Conservation (phyloP, 495 filamentous ascomycete species). For the Aspergillus homomorphus region DNA sequence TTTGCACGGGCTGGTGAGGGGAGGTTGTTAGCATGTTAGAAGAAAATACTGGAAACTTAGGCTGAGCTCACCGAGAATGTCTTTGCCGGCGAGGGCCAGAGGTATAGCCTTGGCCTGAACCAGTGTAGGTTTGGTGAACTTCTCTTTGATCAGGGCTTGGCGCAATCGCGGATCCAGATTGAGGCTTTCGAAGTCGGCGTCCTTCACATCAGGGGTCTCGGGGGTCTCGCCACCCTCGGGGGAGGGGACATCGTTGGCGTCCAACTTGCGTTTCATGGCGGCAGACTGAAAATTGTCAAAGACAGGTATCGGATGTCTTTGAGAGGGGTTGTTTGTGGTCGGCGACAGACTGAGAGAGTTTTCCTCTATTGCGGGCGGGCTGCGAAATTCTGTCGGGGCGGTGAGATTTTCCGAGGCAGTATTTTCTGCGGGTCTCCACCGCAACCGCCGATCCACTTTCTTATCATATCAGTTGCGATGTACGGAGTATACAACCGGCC, state of each 20-base stretch:
- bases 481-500: too few relatives aligned
- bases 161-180: slow-evolving; percentile 81
- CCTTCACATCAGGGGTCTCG: slow-evolving; percentile 20
- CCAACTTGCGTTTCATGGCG: slow-evolving; percentile 63
- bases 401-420: slow-evolving; percentile 36
- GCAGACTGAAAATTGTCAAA: slow-evolving; percentile 5
- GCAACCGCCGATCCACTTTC: neutral
- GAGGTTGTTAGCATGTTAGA: slow-evolving; percentile 24
- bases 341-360: slow-evolving; percentile 21
- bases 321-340: neutral
- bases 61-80: slow-evolving; percentile 66
- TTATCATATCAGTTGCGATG: neutral
- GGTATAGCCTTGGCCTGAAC: slow-evolving; percentile 89
- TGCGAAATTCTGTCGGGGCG: slow-evolving; percentile 42
- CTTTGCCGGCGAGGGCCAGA: slow-evolving; percentile 81
- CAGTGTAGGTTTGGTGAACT: slow-evolving; percentile 77
- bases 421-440: slow-evolving; percentile 15
- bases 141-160: slow-evolving; percentile 79
- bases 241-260: slow-evolving; percentile 56
- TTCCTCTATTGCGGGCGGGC: slow-evolving; percentile 19
- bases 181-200: slow-evolving; percentile 48
- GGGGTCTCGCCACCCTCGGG: slow-evolving; percentile 27
- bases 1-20: slow-evolving; percentile 78
- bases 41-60: neutral
- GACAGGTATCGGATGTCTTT: neutral